These are phyloP conservation scores for Paracamarosporium sp. DNA, from an alignment of 2,329 filamentous ascomycete genomes.

Conservation along the genomic window DNA sequence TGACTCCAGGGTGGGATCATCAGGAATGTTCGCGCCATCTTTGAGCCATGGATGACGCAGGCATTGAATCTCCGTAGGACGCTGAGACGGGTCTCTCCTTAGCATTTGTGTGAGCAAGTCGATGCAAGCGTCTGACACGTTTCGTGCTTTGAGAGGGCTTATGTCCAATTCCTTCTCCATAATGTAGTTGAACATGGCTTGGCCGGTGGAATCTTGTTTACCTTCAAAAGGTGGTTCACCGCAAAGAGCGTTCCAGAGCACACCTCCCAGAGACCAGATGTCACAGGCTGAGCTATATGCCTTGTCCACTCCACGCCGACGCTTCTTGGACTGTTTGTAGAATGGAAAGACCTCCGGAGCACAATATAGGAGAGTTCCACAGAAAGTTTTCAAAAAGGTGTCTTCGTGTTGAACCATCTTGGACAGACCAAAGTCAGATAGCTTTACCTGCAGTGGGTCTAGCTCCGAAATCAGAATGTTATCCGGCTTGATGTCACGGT, in stretches of 20 bases:
- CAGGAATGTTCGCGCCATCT: conserved; percentile 50
- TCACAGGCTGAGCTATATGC: conserved; percentile 93
- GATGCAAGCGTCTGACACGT: conserved; percentile 71
- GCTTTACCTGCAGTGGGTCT: conserved; percentile 80
- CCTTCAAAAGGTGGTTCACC: conserved; percentile 82
- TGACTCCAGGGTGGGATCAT: conserved; percentile 42
- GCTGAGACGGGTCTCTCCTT: conserved; percentile 76
- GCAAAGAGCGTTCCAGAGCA: conserved; percentile 86
- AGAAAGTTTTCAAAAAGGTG: conserved; percentile 95
- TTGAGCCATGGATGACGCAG: conserved; percentile 77
- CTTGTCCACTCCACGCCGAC: conserved; percentile 62
- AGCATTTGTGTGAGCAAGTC: conserved; percentile 82
- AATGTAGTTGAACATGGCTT: conserved; percentile 82
- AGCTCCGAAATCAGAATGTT: conserved; percentile 85
- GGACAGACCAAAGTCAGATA: conserved; percentile 95
- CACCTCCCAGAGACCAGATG: conserved; percentile 94
- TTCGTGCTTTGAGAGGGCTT: conserved; percentile 63
- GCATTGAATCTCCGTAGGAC: conserved; percentile 76
- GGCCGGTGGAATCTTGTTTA: conserved; percentile 75
- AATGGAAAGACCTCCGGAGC: conserved; percentile 93
- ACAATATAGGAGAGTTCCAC: conserved; percentile 93
- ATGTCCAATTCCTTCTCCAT: conserved; percentile 79
- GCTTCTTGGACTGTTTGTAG: conserved; percentile 66
- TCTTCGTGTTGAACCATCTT: conserved; percentile 91
- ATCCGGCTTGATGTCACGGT: conserved; percentile 98